Evolutionary conservation across 306 rosid species (phyloP).

Genomic region (Pyrus pyrifolia): DNA sequence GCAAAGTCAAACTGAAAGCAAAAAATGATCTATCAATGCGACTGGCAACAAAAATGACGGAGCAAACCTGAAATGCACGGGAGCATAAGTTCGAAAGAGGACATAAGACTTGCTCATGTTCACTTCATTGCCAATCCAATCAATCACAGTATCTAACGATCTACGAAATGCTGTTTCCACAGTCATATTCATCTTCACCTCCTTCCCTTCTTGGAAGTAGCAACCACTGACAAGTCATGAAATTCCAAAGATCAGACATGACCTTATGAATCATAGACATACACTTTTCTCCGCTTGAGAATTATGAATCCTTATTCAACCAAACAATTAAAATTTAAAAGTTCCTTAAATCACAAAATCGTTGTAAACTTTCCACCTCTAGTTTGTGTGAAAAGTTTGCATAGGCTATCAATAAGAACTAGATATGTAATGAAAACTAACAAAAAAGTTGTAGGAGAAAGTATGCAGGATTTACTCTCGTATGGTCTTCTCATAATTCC

Average conservation of each 20-base stretch:
- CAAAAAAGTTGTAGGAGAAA: not conserved
- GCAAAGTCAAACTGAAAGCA: not conserved
- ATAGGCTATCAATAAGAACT: not conserved
- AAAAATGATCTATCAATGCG: not conserved
- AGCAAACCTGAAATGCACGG: conserved; percentile 85
- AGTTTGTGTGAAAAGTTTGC: not conserved
- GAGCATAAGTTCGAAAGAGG: conserved; percentile 74
- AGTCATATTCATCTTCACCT: conserved; percentile 74
- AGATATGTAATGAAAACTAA: not conserved
- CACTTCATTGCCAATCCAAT: conserved; percentile 60
- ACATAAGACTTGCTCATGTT: conserved; percentile 63
- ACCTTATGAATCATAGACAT: not conserved
- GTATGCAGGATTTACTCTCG: conserved; percentile 36
- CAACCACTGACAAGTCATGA: conserved; percentile 55
- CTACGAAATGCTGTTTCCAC: conserved; percentile 51
- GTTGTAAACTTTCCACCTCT: not conserved
- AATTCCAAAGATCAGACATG: conserved; percentile 18
- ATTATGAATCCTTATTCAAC: not conserved
- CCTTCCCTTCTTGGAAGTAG: conserved; percentile 67
- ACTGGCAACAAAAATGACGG: not conserved
- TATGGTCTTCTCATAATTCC: conserved; percentile 71
- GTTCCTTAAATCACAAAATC: not conserved
- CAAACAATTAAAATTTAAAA: not conserved
- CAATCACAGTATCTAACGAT: conserved; percentile 55
- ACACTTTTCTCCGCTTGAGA: not conserved